Base-by-base conservation (phyloP, 345 rosid species). In the Rhodamnia rubescens region DNA sequence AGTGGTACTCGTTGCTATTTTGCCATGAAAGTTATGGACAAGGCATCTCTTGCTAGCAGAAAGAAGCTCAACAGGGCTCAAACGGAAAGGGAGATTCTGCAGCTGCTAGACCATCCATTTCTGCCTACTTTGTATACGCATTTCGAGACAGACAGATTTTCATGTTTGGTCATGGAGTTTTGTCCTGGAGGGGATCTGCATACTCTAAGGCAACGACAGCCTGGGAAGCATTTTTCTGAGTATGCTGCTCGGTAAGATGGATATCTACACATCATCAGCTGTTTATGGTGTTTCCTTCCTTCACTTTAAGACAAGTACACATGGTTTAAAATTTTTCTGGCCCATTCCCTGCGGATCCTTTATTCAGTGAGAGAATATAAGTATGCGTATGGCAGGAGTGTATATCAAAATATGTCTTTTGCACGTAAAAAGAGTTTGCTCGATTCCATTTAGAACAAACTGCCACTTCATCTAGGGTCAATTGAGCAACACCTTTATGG, bases 181-280 rank as follows among this genome's bases (percentile, higher is more conserved):
- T 97, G 99, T 86, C 99, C 99, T 12, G 99, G 99, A 22, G 99
- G 99, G 82, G 99, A 97, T 92, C 94, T 97, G 52, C 99, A 97
- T 85, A 91, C 98, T 81, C 86, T 97, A 88, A 93, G 99, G 89
- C 99, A 97, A 89, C 94, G 98, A 3, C 99, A 97, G 82, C 98
- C 98, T 1, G 98, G 99, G 86, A 97, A 97, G 88, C 96, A 96
- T 90, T 97, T 97, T 89, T 95, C 98, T 0, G 99, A 97, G 87
- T 96, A 97, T 85, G 99, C 99, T 92, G 99, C 98, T 85, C 93
- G 98, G 99, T 97, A 89, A 88, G 93, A 84, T 88, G 84, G 74
- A 69, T 36, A 69, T 16, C 44, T 32, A 8, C 36, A 0, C 1
- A 8, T 50, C 42, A 54, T 32, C 56, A 50, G 44, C 83, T 82